Base-by-base conservation (phyloP, 495 filamentous ascomycete species). In the Podospora anserina region DNA sequence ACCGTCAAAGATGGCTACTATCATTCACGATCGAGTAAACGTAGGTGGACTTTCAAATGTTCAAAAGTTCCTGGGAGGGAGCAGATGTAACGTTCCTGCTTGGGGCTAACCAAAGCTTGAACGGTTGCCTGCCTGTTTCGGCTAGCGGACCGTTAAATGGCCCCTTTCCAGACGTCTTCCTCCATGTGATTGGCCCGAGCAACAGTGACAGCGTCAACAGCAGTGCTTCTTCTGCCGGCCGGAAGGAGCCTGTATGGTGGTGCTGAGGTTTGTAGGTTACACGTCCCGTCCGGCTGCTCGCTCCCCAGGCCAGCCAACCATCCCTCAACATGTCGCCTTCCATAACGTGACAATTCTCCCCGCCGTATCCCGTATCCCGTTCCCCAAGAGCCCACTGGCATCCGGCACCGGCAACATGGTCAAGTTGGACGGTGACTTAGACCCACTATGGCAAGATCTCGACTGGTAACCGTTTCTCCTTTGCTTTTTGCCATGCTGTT, bases 361-460 rank as follows among this genome's bases (percentile, higher is more conserved):
- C 63, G 32, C 54, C 32, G 23, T 61, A 66, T 34, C 68, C 58
- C 61, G 57, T 58, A 26, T 67, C 28, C 61, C 53, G 57, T 65
- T 19, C 54, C 30, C 61, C 54, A 23, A 55, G 30, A 18, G 61
- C 26, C 55, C 60, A 67, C 16, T 56, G 39, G 39, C 39, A 49
- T 11, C n/a, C 18, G 23, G 54, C 11, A 28, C 28, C 26, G 13
- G 61, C 61, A 66, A 72, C 34, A 83, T 83, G 79, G 74, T 78
- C 66, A 79, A 78, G 66, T 69, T 84, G 72, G 80, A 83, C 68
- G 80, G 74, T 49, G 83, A 85, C 70, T 78, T 89, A 71, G 88
- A 89, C 79, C 86, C 88, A 77, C 83, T 89, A 73, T 92, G 89
- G 88, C 84, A 90, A 65, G 87, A 91, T 75, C 80, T 88, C 66